These are phyloP conservation scores for Lathyrus tuberosus DNA, from an alignment of 306 rosid genomes.

Conservation along the genomic window DNA sequence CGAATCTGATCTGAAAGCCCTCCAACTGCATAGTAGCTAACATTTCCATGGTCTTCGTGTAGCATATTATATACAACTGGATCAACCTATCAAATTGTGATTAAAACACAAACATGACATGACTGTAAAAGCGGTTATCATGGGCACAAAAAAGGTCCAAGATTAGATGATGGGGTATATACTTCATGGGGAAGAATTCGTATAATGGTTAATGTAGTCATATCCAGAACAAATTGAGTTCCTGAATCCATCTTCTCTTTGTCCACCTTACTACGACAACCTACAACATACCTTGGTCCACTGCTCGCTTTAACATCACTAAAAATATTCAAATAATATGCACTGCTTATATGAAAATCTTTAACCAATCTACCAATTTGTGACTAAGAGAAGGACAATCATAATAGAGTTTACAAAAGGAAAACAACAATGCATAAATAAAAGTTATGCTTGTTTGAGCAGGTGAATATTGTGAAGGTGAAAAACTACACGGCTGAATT, in stretches of 20 bases:
- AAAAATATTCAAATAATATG: constrained; percentile 24
- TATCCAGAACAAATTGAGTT: constrained; percentile 75
- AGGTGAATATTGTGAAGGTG: background rate
- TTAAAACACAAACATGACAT: background rate
- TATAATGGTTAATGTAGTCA: constrained; percentile 70
- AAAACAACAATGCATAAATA: background rate
- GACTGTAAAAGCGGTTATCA: background rate
- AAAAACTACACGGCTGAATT: background rate
- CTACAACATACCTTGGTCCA: constrained; percentile 72
- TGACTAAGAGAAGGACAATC: background rate
- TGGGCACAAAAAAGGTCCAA: background rate
- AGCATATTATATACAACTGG: constrained; percentile 77
- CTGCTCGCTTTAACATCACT: constrained; percentile 80
- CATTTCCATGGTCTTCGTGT: constrained; percentile 81
- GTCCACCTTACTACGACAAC: constrained; percentile 73
- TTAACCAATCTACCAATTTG: background rate
- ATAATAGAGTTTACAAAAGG: background rate
- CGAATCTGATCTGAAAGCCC: constrained; percentile 83
- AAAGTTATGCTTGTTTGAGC: background rate
- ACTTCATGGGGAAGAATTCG: constrained; percentile 85
- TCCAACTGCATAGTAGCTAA: constrained; percentile 84
- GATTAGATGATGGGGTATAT: background rate
- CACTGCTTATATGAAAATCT: background rate
- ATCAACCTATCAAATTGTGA: constrained; percentile 55
- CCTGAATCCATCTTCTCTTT: constrained; percentile 74